Conservation (phyloP, 2,329 filamentous ascomycete genomes). For the Aspergillus aculeatus region DNA sequence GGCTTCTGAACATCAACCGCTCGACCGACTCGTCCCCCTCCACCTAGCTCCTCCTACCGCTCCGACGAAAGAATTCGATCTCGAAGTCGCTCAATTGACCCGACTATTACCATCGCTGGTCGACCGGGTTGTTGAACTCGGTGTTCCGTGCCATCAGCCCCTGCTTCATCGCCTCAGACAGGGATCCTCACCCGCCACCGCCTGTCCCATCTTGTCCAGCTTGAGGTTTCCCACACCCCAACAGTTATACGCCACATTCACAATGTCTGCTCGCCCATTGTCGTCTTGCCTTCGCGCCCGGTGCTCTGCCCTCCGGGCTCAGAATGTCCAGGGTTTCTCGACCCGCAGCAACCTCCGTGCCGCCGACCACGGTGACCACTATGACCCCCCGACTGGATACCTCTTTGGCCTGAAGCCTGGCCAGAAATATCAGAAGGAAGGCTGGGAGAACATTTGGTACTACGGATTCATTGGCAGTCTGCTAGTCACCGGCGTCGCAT, state of each 20-base stretch:
- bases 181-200: slow-evolving; percentile 20
- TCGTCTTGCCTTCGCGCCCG: slow-evolving; percentile 42
- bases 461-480: slow-evolving; percentile 82
- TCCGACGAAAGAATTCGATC: slow-evolving; percentile 22
- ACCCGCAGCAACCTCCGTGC: slow-evolving; percentile 41
- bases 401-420: slow-evolving; percentile 92
- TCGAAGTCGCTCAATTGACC: slow-evolving; percentile 27
- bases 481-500: slow-evolving; percentile 70
- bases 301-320: slow-evolving; percentile 37
- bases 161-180: slow-evolving; percentile 16
- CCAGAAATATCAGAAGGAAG: slow-evolving; percentile 93
- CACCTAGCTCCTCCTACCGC: slow-evolving; percentile 20
- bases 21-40: slow-evolving; percentile 31
- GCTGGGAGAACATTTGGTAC: slow-evolving; percentile 86
- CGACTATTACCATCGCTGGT: slow-evolving; percentile 12
- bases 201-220: slow-evolving; percentile 16
- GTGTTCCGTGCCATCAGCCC: slow-evolving; percentile 11
- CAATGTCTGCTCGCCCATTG: slow-evolving; percentile 41
- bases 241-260: slow-evolving; percentile 22
- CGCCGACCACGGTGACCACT: slow-evolving; percentile 69
- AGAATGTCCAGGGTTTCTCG: slow-evolving; percentile 41
- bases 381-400: slow-evolving; percentile 88
- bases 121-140: slow-evolving; percentile 11
- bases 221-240: slow-evolving; percentile 7
- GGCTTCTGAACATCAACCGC: slow-evolving; percentile 39